Evolutionary conservation across 176 grass and related monocot species (phyloP).

Genomic region (Oryza coarctata): DNA sequence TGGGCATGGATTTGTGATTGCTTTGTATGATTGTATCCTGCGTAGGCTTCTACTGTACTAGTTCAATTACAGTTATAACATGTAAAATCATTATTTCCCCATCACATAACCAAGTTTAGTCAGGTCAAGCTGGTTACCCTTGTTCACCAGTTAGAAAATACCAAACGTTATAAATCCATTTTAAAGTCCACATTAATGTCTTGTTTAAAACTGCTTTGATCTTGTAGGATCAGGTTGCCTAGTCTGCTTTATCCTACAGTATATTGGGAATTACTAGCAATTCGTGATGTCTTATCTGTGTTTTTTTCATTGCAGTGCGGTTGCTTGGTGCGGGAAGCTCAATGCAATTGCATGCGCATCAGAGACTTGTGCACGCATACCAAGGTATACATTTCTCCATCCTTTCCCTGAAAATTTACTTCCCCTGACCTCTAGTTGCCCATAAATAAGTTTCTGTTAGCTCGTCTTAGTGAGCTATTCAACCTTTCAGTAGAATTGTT

Average conservation of each 20-base stretch:
- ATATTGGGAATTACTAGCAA: neutral
- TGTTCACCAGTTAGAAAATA: neutral
- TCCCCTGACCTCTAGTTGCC: neutral
- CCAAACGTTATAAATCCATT: neutral
- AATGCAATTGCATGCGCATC: constrained; percentile 92
- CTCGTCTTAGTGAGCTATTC: neutral
- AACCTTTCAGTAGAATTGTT: neutral
- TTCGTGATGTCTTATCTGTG: neutral
- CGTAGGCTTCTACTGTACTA: neutral
- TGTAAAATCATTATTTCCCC: neutral
- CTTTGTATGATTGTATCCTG: neutral
- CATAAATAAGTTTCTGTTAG: neutral
- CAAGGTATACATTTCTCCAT: constrained; percentile 50
- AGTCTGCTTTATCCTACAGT: constrained; percentile 2
- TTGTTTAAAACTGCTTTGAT: constrained; percentile 10
- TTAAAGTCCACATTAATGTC: neutral
- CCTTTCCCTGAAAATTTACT: neutral
- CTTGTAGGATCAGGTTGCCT: constrained; percentile 2
- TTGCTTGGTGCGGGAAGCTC: constrained; percentile 88
- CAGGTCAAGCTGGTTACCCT: neutral
- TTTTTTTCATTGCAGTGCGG: constrained; percentile 50
- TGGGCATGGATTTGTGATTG: neutral
- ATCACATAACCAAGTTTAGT: neutral
- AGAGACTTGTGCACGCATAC: constrained; percentile 89
- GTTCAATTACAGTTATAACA: neutral